Evolutionary conservation across 2,329 filamentous ascomycete genomes (phyloP).

Genomic region (Xylariaceae sp.): DNA sequence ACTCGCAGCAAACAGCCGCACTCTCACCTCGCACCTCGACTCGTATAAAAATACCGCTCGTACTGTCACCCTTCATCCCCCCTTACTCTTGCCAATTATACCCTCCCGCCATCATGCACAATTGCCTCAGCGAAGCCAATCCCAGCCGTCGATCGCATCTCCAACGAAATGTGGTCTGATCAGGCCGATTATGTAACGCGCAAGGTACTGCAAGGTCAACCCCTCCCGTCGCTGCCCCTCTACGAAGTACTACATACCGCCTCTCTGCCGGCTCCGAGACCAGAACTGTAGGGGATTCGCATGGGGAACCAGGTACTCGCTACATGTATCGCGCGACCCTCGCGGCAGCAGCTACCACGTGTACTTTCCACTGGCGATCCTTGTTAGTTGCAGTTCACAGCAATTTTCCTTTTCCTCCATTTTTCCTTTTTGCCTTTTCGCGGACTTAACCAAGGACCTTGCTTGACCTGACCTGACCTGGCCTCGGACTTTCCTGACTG

Average conservation of each 20-base stretch:
- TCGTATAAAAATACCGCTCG: too few relatives aligned
- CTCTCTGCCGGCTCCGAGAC: too few relatives aligned
- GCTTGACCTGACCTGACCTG: too few relatives aligned
- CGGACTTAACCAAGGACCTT: neutral
- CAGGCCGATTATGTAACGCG: neutral
- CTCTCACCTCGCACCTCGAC: neutral
- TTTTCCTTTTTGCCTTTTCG: neutral
- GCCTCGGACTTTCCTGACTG: too few relatives aligned
- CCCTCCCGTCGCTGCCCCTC: neutral
- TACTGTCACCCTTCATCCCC: too few relatives aligned
- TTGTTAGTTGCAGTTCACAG: neutral
- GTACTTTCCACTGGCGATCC: neutral
- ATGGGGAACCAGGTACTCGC: neutral
- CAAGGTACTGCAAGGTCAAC: neutral
- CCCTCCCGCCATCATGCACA: too few relatives aligned
- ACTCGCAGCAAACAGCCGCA: neutral
- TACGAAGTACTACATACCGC: neutral
- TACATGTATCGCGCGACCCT: neutral
- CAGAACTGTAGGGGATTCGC: neutral
- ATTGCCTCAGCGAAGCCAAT: too few relatives aligned
- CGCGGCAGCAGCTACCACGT: neutral
- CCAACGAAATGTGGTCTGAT: too few relatives aligned
- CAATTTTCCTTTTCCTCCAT: neutral
- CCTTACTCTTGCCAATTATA: too few relatives aligned
- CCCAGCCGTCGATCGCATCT: too few relatives aligned